Percentiles rank a stretch among this genome's conserved stretches.
These are phyloP conservation scores for Starmerella vitae DNA, from an alignment of 805 yeast species.

Conservation along the genomic window DNA sequence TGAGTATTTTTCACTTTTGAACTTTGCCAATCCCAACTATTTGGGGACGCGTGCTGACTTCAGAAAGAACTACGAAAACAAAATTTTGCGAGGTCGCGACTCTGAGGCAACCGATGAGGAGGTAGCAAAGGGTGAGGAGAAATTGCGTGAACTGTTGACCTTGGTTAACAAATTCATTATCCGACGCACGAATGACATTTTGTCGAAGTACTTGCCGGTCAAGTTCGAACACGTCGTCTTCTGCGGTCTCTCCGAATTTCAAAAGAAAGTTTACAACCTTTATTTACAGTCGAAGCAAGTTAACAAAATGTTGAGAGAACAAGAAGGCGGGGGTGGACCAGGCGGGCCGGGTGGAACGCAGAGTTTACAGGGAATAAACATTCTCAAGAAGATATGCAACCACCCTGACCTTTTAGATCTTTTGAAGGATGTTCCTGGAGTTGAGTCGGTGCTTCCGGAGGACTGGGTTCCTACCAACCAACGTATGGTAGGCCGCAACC, in stretches of 20 bases:
- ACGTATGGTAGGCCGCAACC: slow-evolving; percentile 32
- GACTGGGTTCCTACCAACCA: slow-evolving; percentile 43
- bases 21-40: slow-evolving; percentile 88
- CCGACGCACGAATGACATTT: slow-evolving; percentile 86
- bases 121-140: slow-evolving; percentile 50
- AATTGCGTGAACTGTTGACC: slow-evolving; percentile 53
- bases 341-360: slow-evolving; percentile 60
- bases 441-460: slow-evolving; percentile 47
- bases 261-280: slow-evolving; percentile 52
- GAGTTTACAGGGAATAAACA: slow-evolving; percentile 78
- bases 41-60: slow-evolving; percentile 76
- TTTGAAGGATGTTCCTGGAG: slow-evolving; percentile 65
- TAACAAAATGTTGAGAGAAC: slow-evolving; percentile 38
- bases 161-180: slow-evolving; percentile 83
- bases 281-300: slow-evolving; percentile 72
- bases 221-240: slow-evolving; percentile 96
- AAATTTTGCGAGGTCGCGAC: slow-evolving; percentile 76
- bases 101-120: slow-evolving; percentile 78
- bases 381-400: slow-evolving; percentile 79
- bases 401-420: slow-evolving; percentile 79
- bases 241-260: slow-evolving; percentile 69
- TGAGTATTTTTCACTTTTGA: slow-evolving; percentile 79
- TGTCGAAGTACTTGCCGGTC: slow-evolving; percentile 86
- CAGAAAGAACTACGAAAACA: slow-evolving; percentile 67
- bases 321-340: too few relatives aligned